Evolutionary conservation across 352 stramenopile species (phyloP), one percentile per base, ranked within the genome.

Genomic region (Phytophthora agathidicida): DNA sequence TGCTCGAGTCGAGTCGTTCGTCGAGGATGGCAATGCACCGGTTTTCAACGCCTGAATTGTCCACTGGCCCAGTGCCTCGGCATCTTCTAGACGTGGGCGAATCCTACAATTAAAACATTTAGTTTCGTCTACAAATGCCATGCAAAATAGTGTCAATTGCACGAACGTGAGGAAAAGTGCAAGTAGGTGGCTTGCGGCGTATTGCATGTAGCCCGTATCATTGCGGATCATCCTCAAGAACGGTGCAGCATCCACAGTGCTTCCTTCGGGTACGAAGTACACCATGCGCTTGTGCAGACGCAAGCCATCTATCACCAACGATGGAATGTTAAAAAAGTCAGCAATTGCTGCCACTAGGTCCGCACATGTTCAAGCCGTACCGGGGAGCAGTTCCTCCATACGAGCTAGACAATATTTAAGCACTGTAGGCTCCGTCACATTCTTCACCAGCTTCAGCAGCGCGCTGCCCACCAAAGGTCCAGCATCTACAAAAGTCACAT

Each of bases 391-490:
- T 61, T 96, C 84, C 49, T 96, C 83, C 80, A 96, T 92, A 59
- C 86, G 84, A 3, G 86, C 86, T 27, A 96, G 75, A 48, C 84
- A 86, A 65, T 96, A 96, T 46, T 91, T 91, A 47, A 96, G 74
- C 24, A 96, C 86, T 5, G 86, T 91, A 11, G 85, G 83, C 48
- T 96, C 86, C 6, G 86, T 96, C 59, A 96, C 85, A 65, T 96
- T 93, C 76, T 93, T 93, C 30, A 96, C 70, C 28, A 96, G 55
- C 65, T 96, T 96, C 32, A 96, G 68, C 53, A 96, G 63, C 13
- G 80, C 81, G 32, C 67, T 72, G 10, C 67, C 84, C 31, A 96
- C 67, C 43, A 75, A 64, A 65, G 59, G 68, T 16, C 83, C 86
- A 54, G 74, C 84, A 68, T 91, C 86, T 83, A 66, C 37, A 44